Evolutionary conservation across 2,329 filamentous ascomycete genomes (phyloP).

Genomic region (Pseudomassariella vexata): DNA sequence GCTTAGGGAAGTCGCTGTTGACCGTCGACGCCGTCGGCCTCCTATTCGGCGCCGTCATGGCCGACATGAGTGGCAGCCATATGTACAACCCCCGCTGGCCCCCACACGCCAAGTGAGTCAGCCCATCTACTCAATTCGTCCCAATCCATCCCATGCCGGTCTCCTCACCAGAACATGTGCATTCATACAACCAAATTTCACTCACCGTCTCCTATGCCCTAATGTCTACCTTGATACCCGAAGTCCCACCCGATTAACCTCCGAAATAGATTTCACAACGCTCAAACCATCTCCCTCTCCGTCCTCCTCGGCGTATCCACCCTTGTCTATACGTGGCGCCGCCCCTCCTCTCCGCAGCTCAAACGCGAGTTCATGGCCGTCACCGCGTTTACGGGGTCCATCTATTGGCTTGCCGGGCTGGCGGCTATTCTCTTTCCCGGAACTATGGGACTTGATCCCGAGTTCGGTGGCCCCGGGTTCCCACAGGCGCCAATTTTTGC

Average conservation of each 20-base stretch:
- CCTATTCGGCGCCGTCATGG: slow-evolving; percentile 29
- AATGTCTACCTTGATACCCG: slow-evolving; percentile 6
- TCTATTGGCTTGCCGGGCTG: slow-evolving; percentile 36
- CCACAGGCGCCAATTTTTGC: slow-evolving; percentile 30
- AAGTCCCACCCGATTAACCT: slow-evolving; percentile 3
- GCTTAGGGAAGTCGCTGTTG: no score
- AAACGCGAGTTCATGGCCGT: slow-evolving; percentile 24
- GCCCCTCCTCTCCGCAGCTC: slow-evolving; percentile 13
- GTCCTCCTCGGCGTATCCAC: slow-evolving; percentile 30
- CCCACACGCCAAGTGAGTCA: slow-evolving; percentile 36
- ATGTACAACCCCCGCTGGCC: slow-evolving; percentile 38
- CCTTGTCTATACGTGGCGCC: slow-evolving; percentile 33
- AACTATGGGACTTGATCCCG: slow-evolving; percentile 33
- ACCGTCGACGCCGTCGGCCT: slow-evolving; percentile 31
- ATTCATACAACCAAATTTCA: background rate
- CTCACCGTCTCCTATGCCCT: no score
- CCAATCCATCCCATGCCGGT: background rate
- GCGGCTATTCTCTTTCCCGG: slow-evolving; percentile 30
- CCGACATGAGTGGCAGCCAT: slow-evolving; percentile 34
- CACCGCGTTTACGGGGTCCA: slow-evolving; percentile 29
- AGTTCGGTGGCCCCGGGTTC: slow-evolving; percentile 36
- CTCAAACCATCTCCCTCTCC: slow-evolving; percentile 35
- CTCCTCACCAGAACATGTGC: background rate
- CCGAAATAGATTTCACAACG: slow-evolving; percentile 32
- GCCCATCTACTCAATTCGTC: background rate